Evolutionary conservation across 2,329 filamentous ascomycete genomes (phyloP).

Genomic region (Phyllosticta citribraziliensis): DNA sequence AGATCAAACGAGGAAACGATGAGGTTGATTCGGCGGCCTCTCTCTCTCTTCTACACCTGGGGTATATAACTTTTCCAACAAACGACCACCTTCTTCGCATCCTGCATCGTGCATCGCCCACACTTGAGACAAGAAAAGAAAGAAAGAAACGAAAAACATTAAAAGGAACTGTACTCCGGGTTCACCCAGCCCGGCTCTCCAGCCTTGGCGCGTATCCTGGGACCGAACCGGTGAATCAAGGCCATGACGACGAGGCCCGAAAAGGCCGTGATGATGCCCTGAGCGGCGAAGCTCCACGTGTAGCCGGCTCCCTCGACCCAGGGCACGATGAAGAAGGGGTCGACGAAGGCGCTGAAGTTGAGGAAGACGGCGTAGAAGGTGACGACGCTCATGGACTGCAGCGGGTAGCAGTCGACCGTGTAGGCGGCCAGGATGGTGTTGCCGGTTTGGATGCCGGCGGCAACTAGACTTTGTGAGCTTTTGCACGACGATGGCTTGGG

Average conservation of each 20-base stretch:
- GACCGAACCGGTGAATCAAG: constrained; percentile 17
- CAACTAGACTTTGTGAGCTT: constrained; percentile 28
- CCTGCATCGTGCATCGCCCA: neutral
- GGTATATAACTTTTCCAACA: neutral
- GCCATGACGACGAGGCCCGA: constrained; percentile 16
- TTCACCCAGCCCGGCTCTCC: constrained; percentile 15
- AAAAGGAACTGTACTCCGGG: constrained; percentile 12
- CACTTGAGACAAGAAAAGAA: neutral
- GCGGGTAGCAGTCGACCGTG: constrained; percentile 46
- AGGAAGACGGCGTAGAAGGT: constrained; percentile 17
- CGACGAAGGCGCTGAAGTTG: constrained; percentile 30
- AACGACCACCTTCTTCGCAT: neutral
- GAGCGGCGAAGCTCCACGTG: constrained; percentile 21
- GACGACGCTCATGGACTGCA: constrained; percentile 37
- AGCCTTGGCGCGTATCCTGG: constrained; percentile 12
- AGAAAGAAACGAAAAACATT: neutral
- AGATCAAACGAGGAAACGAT: neutral
- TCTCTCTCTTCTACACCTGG: neutral
- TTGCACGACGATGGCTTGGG: neutral
- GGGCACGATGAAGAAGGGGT: constrained; percentile 20
- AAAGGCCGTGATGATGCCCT: constrained; percentile 21
- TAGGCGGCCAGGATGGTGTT: constrained; percentile 46
- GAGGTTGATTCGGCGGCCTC: neutral
- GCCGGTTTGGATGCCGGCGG: constrained; percentile 46
- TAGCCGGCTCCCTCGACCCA: constrained; percentile 18